These are phyloP conservation scores for Vachellia pachyceras DNA, from an alignment of 306 rosid genomes.

Conservation along the genomic window DNA sequence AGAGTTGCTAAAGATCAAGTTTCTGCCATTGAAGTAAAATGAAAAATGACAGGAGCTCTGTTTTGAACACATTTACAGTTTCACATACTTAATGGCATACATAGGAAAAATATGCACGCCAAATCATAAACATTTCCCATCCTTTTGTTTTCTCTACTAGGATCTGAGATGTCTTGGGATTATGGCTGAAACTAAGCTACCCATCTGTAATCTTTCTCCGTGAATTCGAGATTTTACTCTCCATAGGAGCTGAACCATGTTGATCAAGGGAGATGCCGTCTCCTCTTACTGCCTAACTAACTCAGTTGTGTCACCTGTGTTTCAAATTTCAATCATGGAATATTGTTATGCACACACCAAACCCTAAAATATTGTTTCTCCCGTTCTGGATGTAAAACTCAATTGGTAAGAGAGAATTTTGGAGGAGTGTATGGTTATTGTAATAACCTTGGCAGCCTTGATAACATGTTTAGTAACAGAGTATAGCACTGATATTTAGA, in stretches of 20 bases:
- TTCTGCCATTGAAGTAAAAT: conserved; percentile 19
- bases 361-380: background rate
- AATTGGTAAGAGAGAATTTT: too few relatives aligned
- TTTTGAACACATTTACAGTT: background rate
- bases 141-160: background rate
- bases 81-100: background rate
- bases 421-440: conserved; percentile 11
- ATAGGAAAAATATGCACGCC: background rate
- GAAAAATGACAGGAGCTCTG: background rate
- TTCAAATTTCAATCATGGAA: conserved; percentile 5
- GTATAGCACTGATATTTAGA: background rate
- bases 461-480: conserved; percentile 3
- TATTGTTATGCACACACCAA: conserved; percentile 14
- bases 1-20: background rate
- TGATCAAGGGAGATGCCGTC: background rate
- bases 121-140: background rate
- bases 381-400: too few relatives aligned
- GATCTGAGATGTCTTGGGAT: background rate
- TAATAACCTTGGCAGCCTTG: background rate
- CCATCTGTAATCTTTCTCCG: background rate
- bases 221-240: background rate
- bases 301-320: background rate
- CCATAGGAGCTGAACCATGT: background rate
- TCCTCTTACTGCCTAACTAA: background rate
- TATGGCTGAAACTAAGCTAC: background rate